Conservation (phyloP, 768 basidiomycete species). For the Lactarius sp. region DNA sequence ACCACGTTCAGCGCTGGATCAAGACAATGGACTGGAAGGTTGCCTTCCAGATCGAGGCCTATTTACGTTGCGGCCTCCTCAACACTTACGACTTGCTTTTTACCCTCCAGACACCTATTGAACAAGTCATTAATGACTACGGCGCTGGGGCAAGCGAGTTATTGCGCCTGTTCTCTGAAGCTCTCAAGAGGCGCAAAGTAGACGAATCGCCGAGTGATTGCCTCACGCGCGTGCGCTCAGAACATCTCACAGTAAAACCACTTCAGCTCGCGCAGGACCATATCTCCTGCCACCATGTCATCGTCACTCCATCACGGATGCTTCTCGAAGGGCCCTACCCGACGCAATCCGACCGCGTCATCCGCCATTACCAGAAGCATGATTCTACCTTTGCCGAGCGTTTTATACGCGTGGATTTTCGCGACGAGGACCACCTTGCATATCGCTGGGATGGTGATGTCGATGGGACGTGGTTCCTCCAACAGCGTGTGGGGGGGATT, state of each 20-base stretch:
- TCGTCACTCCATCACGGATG: too few species aligned
- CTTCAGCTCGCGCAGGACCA: too few species aligned
- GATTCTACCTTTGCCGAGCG: slow-evolving; percentile 48
- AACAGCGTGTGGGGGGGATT: slow-evolving; percentile 29
- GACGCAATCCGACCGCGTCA: slow-evolving; percentile 74
- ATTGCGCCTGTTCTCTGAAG: slow-evolving; percentile 51
- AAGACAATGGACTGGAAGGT: too few species aligned
- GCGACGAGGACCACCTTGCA: slow-evolving; percentile 74
- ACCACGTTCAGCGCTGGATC: slow-evolving; percentile 42
- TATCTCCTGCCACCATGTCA: too few species aligned
- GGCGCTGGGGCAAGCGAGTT: slow-evolving; percentile 39
- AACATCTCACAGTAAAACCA: too few species aligned
- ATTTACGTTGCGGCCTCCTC: slow-evolving; percentile 58
- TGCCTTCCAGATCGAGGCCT: too few species aligned
- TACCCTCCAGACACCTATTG: slow-evolving; percentile 43
- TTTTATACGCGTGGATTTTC: slow-evolving; percentile 81
- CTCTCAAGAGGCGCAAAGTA: slow-evolving; percentile 41
- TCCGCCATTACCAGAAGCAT: slow-evolving; percentile 48
- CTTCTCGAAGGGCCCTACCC: slow-evolving; percentile 73
- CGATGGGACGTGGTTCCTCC: slow-evolving; percentile 52
- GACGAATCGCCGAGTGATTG: slow-evolving; percentile 42
- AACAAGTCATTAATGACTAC: slow-evolving; percentile 36
- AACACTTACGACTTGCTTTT: slow-evolving; percentile 52
- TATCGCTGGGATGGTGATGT: slow-evolving; percentile 68
- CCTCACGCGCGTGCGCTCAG: slow-evolving; percentile 40